Evolutionary conservation across 768 basidiomycete species (phyloP).

Genomic region (Auriscalpium orientale): DNA sequence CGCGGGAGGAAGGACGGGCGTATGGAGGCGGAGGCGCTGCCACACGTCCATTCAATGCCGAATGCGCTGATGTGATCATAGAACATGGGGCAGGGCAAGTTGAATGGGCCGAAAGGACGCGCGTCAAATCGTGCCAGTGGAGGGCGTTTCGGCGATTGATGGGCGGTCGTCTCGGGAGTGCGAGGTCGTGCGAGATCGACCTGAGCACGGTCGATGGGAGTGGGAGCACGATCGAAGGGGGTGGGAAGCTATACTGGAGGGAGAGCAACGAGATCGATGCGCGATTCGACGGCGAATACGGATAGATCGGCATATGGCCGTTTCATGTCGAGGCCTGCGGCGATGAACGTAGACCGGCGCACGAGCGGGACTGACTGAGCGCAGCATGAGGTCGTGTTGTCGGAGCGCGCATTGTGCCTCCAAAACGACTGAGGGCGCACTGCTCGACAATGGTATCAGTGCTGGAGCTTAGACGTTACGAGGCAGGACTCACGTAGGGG

Average conservation of each 20-base stretch:
- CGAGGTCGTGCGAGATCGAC: too few species aligned
- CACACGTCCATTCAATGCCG: too few species aligned
- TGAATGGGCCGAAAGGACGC: too few species aligned
- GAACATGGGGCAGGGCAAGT: too few species aligned
- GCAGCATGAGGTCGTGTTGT: conserved; percentile 62
- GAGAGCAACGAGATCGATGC: conserved; percentile 18
- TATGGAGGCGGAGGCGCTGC: too few species aligned
- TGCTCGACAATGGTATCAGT: conserved; percentile 19
- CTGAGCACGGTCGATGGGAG: too few species aligned
- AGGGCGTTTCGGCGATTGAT: too few species aligned
- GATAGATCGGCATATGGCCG: conserved; percentile 37
- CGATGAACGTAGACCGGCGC: conserved; percentile 72
- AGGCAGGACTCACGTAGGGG: conserved; percentile 46
- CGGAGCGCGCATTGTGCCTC: conserved; percentile 65
- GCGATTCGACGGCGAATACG: conserved; percentile 27
- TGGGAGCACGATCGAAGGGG: too few species aligned
- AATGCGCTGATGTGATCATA: too few species aligned
- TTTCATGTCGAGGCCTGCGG: conserved; percentile 65
- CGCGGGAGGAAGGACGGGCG: too few species aligned
- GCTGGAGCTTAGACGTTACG: neutral
- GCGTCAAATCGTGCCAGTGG: too few species aligned
- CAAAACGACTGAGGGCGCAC: conserved; percentile 82
- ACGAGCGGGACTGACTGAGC: conserved; percentile 68
- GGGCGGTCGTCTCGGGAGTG: too few species aligned
- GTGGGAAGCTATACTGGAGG: neutral